phyloP scores from a whole-genome alignment of 441 rosid genomes.

The Adansonia rubrostipa region DNA sequence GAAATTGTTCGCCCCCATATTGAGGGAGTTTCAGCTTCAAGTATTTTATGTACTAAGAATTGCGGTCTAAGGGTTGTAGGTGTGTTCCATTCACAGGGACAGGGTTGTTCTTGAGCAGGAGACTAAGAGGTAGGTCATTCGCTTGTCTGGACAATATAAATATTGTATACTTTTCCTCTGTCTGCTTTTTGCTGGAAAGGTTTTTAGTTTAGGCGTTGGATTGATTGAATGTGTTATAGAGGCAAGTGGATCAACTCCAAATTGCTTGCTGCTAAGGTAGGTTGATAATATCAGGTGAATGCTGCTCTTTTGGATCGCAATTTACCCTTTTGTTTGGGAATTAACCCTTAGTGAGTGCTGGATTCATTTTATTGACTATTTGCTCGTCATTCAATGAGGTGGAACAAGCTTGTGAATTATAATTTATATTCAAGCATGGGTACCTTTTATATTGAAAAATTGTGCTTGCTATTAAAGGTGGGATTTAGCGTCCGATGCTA shows the following conservation, averaged over 20 bases:
- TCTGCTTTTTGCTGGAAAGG: slow-evolving; percentile 38
- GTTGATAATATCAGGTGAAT: slow-evolving; percentile 95
- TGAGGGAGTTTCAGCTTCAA: slow-evolving; percentile 50
- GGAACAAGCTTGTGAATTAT: background rate
- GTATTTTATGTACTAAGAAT: slow-evolving; percentile 63
- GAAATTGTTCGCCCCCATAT: slow-evolving; percentile 95
- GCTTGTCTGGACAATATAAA: slow-evolving; percentile 54
- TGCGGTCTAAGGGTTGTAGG: slow-evolving; percentile 54
- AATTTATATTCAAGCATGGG: background rate
- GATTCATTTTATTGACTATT: background rate
- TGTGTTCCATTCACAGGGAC: slow-evolving; percentile 43
- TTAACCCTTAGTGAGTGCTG: background rate
- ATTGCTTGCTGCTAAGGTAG: slow-evolving; percentile 87
- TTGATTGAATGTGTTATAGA: slow-evolving; percentile 67
- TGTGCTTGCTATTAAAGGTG: background rate
- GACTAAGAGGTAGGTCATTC: slow-evolving; percentile 83
- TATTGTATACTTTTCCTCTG: slow-evolving; percentile 42
- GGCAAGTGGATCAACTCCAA: slow-evolving; percentile 82
- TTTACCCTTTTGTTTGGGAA: background rate
- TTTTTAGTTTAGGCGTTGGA: slow-evolving; percentile 43
- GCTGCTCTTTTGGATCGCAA: slow-evolving; percentile 44
- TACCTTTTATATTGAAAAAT: background rate
- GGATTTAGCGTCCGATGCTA: slow-evolving; percentile 8
- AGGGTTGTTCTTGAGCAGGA: slow-evolving; percentile 62
- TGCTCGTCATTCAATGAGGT: background rate